Conservation (phyloP, 805 yeast genomes). For the Kockiozyma suomiensis region DNA sequence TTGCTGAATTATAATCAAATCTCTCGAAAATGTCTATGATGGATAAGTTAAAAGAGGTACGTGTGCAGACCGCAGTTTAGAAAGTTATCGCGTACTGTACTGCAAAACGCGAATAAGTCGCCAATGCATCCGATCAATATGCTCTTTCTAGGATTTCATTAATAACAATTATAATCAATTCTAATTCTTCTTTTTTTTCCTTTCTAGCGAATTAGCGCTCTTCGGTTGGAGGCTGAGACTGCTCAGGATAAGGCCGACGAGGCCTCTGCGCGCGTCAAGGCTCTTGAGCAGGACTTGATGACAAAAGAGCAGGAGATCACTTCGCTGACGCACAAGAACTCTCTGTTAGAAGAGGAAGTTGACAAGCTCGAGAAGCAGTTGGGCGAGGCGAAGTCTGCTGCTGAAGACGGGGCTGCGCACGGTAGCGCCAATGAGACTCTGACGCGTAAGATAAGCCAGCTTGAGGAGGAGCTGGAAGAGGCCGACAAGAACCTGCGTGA, state of each 20-base stretch:
- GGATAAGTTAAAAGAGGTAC: conserved; percentile 56
- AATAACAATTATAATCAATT: neutral
- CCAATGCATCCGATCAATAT: neutral
- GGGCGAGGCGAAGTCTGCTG: conserved; percentile 75
- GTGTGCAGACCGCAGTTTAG: conserved; percentile 32
- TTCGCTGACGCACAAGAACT: conserved; percentile 88
- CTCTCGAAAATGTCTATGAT: conserved; percentile 39
- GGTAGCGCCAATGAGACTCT: conserved; percentile 88
- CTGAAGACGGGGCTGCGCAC: conserved; percentile 87
- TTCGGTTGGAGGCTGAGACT: conserved; percentile 91
- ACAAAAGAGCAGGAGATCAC: conserved; percentile 95
- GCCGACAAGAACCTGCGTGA: conserved; percentile 89
- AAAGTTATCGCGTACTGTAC: neutral
- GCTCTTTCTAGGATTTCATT: neutral
- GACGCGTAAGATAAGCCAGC: conserved; percentile 82
- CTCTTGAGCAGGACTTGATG: conserved; percentile 85
- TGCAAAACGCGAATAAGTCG: neutral
- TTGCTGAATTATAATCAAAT: neutral
- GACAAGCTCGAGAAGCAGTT: conserved; percentile 72
- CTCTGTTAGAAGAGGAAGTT: conserved; percentile 80
- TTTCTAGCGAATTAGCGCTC: conserved; percentile 74
- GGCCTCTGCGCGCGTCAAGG: conserved; percentile 75
- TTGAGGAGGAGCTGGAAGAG: conserved; percentile 89
- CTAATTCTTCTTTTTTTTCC: neutral
- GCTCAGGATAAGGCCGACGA: conserved; percentile 98